phyloP scores from a whole-genome alignment of 2,329 filamentous ascomycete genomes.

The Aspergillus felis region DNA sequence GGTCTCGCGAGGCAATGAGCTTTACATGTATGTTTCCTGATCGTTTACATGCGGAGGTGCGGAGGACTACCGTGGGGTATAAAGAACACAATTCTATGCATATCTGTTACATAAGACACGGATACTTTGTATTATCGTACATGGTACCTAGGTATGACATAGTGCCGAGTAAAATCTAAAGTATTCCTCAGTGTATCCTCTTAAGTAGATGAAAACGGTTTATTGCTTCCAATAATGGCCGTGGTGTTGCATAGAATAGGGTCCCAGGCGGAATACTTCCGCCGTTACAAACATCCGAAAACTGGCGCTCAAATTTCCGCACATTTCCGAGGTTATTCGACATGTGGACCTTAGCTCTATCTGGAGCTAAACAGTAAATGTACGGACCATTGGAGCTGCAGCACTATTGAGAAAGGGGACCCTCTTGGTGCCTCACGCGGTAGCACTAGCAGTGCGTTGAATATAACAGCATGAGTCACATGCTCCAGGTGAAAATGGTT shows the following conservation, averaged over 20 bases:
- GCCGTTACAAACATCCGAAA: conserved; percentile 9
- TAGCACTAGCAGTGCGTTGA: no score
- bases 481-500: no score
- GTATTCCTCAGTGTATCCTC: neutral
- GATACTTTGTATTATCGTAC: neutral
- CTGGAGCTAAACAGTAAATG: no score
- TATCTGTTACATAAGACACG: neutral
- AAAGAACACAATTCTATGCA: neutral
- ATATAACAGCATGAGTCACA: no score
- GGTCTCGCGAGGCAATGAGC: neutral
- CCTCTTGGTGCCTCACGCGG: no score
- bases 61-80: neutral
- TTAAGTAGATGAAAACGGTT: neutral
- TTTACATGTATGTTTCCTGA: neutral
- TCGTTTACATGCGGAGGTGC: neutral
- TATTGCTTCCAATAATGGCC: neutral
- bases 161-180: no score
- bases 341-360: neutral
- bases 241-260: neutral
- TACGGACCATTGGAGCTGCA: no score
- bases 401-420: no score
- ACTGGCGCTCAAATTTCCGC: conserved; percentile 15
- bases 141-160: no score
- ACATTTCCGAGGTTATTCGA: conserved; percentile 13
- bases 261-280: conserved; percentile 14